Base-by-base conservation (phyloP, 306 rosid genomes). In the Quercus wislizeni region DNA sequence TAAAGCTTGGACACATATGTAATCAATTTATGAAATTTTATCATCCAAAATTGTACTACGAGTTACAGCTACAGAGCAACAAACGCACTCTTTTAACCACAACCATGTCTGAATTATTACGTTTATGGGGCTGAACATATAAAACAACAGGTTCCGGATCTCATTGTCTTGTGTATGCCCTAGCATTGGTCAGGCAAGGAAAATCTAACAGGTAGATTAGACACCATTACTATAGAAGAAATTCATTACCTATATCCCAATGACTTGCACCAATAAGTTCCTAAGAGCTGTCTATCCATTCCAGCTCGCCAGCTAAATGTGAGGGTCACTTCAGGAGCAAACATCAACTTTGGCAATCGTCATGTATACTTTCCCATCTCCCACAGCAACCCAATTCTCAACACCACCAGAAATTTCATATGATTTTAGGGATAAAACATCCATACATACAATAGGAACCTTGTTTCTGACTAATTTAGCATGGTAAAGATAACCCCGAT, bases 191-290 rank as follows among this genome's bases (percentile, higher is more conserved):
- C 67, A 74, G 74, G 80, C 69, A 74, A 43, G 65, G 71, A 51
- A 55, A 57, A 74, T 49, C 59, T 30, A 2, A 54, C 14, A 14
- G 52, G 76, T 57, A 56, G 73, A 61, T 23, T 51, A 79, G 74
- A 63, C 70, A 21, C 5, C 64, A 62, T 43, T 73, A 63, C 35
- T 20, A 56, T 75, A 74, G 55, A 83, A 69, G 67, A 74, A 78
- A 77, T 82, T 56, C 77, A 38, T 77, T 82, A 95, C 98, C 97
- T 86, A 65, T 61, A 84, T 58, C 98, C 99, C 74, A 95, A 85
- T 76, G 96, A 86, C 90, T 89, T 91, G 90, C 94, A 91, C 98
- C 99, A 93, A 88, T 86, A 85, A 71, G 91, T 76, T 81, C 97
- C 93, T 82, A 95, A 85, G 71, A 91, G 94, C 77, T 89, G 98